Percentiles rank a stretch among this genome's conserved stretches.
Evolutionary conservation across 1,284 basidiomycete genomes (phyloP).

Genomic region (Cryptococcus sp.): DNA sequence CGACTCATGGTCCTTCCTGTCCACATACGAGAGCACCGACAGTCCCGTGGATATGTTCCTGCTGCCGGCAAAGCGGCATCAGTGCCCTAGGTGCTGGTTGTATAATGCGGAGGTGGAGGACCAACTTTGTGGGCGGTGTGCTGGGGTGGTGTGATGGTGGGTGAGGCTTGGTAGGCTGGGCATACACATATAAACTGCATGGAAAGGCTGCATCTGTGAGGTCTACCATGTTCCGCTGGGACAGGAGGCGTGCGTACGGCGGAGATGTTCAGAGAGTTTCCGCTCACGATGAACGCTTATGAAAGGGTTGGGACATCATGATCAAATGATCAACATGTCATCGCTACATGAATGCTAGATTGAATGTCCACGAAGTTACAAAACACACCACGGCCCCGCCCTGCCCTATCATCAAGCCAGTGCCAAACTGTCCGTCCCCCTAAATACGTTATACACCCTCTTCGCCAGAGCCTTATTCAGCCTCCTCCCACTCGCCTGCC

Average conservation of each 20-base stretch:
- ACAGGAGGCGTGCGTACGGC: no score
- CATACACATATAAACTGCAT: no score
- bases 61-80: conserved; percentile 56
- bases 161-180: no score
- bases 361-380: no score
- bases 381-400: no score
- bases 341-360: no score
- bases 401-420: conserved; percentile 18
- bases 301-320: no score
- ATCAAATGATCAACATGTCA: no score
- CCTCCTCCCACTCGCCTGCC: conserved; percentile 23
- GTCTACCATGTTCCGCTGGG: no score
- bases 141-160: background rate
- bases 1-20: conserved; percentile 55
- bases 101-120: conserved; percentile 56
- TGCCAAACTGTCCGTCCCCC: conserved; percentile 39
- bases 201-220: no score
- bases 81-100: conserved; percentile 79
- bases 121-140: conserved; percentile 62
- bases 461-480: conserved; percentile 38
- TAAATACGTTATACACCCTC: conserved; percentile 35
- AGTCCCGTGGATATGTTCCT: conserved; percentile 42
- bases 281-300: no score
- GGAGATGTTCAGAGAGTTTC: no score
- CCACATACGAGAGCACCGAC: conserved; percentile 18